Evolutionary conservation across 495 filamentous ascomycete species (phyloP).

Genomic region (Aspergillus bertholletiae): DNA sequence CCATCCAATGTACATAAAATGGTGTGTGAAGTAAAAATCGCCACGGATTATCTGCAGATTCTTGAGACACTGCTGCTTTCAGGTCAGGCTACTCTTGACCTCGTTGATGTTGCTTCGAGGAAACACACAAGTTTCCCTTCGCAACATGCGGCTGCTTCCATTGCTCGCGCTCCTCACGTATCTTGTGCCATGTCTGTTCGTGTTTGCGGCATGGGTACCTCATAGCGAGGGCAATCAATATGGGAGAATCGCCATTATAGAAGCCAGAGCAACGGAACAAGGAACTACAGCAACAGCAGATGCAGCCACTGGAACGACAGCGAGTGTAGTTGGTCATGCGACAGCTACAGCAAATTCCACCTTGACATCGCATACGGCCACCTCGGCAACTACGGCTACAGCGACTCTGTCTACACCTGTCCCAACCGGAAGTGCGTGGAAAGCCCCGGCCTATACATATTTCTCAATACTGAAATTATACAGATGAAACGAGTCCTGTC

Average conservation of each 20-base stretch:
- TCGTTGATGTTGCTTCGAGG: neutral
- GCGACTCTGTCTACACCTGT: slow-evolving; percentile 16
- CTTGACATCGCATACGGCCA: slow-evolving; percentile 9
- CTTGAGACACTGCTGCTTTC: neutral
- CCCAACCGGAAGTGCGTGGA: slow-evolving; percentile 13
- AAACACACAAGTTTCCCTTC: neutral
- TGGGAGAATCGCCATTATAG: slow-evolving; percentile 10
- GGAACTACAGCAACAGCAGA: slow-evolving; percentile 5
- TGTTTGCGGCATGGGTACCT: slow-evolving; percentile 13
- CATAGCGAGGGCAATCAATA: slow-evolving; percentile 6
- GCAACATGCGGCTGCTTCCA: slow-evolving; percentile 13
- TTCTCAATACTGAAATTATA: neutral
- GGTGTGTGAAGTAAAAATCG: neutral
- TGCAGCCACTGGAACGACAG: slow-evolving; percentile 2
- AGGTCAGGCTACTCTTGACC: neutral
- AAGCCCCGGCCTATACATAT: slow-evolving; percentile 9
- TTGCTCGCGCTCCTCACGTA: slow-evolving; percentile 10
- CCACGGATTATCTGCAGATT: slow-evolving; percentile 2
- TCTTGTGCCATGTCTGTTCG: slow-evolving; percentile 11
- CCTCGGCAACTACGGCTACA: slow-evolving; percentile 13
- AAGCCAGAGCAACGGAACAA: slow-evolving; percentile 10
- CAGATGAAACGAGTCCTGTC: slow-evolving; percentile 18
- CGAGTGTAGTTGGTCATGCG: slow-evolving; percentile 10
- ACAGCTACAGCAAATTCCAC: slow-evolving; percentile 16
- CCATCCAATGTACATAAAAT: neutral